Conservation (phyloP, 1,284 basidiomycete genomes). For the Phylloporus gajari region DNA sequence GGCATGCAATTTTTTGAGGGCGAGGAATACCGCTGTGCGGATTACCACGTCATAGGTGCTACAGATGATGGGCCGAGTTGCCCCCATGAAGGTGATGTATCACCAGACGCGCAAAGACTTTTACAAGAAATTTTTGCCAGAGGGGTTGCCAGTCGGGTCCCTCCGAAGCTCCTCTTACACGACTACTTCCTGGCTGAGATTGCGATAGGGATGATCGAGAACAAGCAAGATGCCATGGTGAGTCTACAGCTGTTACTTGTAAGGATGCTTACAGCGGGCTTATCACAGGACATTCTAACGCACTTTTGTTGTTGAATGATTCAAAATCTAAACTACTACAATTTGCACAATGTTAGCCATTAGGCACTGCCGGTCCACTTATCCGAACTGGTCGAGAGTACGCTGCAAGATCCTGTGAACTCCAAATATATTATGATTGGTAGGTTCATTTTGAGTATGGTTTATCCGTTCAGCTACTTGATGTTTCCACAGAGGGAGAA, state of each 20-base stretch:
- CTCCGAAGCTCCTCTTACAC: constrained; percentile 89
- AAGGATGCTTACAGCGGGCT: background rate
- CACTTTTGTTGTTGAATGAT: constrained; percentile 98
- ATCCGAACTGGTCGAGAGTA: constrained; percentile 95
- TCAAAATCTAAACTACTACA: constrained; percentile 96
- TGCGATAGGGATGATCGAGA: constrained; percentile 97
- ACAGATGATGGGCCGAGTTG: constrained; percentile 97
- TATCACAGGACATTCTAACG: constrained; percentile 82
- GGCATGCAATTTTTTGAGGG: constrained; percentile 97
- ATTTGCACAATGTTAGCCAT: constrained; percentile 92
- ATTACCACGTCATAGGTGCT: constrained; percentile 98
- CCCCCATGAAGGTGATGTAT: too few relatives aligned
- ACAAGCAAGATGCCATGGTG: constrained; percentile 89
- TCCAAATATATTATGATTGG: constrained; percentile 96
- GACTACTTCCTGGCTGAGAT: constrained; percentile 91
- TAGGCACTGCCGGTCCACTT: constrained; percentile 94
- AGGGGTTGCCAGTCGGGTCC: constrained; percentile 96
- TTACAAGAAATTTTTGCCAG: constrained; percentile 98
- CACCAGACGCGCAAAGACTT: constrained; percentile 98
- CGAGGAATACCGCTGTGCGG: constrained; percentile 95
- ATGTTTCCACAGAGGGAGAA: constrained; percentile 74
- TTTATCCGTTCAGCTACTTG: constrained; percentile 17
- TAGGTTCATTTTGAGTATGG: constrained; percentile 48
- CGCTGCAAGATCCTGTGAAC: constrained; percentile 88
- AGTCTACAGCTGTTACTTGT: background rate